A percentile compares a stretch with the other conserved stretches of the same genome.
These are phyloP conservation scores for Neodidymelliopsis sp. DNA, from an alignment of 2,329 filamentous ascomycete genomes.

Conservation along the genomic window DNA sequence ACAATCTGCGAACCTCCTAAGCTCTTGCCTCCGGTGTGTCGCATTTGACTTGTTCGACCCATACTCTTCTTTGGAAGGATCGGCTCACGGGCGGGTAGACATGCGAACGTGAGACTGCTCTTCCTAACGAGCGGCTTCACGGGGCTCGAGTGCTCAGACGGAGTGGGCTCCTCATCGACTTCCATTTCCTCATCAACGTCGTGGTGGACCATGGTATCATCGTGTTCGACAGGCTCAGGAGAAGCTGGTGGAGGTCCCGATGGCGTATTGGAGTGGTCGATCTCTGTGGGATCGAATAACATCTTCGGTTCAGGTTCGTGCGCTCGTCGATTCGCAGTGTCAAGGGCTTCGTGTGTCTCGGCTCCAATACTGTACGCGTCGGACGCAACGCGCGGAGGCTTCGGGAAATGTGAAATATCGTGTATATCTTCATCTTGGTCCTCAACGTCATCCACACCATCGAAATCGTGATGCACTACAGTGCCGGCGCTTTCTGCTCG, in stretches of 20 bases:
- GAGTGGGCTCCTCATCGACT: conserved; percentile 65
- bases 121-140: conserved; percentile 82
- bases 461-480: conserved; percentile 35
- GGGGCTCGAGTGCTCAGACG: conserved; percentile 76
- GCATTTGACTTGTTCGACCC: conserved; percentile 77
- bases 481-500: conserved; percentile 30
- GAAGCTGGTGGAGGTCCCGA: conserved; percentile 32
- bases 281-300: conserved; percentile 20
- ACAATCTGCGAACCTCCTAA: conserved; percentile 59
- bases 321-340: conserved; percentile 32
- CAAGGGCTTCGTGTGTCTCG: conserved; percentile 43
- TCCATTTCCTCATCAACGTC: conserved; percentile 51
- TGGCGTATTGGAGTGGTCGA: conserved; percentile 29
- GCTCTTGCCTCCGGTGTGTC: conserved; percentile 74
- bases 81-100: conserved; percentile 88
- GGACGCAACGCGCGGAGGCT: conserved; percentile 33
- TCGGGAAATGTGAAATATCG: conserved; percentile 27
- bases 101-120: conserved; percentile 93
- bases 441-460: conserved; percentile 26
- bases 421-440: conserved; percentile 20
- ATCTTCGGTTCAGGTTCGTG: conserved; percentile 35
- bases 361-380: conserved; percentile 44
- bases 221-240: conserved; percentile 28
- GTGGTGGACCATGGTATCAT: conserved; percentile 43
- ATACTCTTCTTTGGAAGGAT: conserved; percentile 84